Percentiles rank a stretch among this genome's conserved stretches.
These are phyloP conservation scores for Debaryomyces robertsiae DNA, from an alignment of 1,139 yeast genomes.

Conservation along the genomic window DNA sequence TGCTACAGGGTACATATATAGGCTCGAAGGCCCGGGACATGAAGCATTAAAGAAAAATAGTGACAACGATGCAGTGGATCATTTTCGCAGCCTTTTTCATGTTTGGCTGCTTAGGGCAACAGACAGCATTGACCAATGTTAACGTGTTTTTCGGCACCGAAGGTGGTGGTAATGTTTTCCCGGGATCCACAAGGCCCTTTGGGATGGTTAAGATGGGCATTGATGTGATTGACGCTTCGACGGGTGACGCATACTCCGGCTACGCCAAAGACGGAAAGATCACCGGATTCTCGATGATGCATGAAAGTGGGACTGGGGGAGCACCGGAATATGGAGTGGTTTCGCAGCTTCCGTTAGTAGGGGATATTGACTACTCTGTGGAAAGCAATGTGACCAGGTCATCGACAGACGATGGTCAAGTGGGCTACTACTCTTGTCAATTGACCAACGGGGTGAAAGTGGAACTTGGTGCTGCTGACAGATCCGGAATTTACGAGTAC, in stretches of 20 bases:
- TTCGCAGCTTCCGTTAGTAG: slow-evolving; percentile 30
- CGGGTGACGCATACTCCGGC: slow-evolving; percentile 36
- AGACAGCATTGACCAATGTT: slow-evolving; percentile 13
- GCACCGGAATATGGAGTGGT: slow-evolving; percentile 39
- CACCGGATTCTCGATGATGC: slow-evolving; percentile 41
- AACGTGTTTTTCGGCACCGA: slow-evolving; percentile 42
- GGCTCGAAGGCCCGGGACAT: neutral
- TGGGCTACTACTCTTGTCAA: slow-evolving; percentile 30
- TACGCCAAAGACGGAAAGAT: slow-evolving; percentile 34
- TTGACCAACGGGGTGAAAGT: slow-evolving; percentile 24
- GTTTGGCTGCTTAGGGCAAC: neutral
- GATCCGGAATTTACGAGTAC: slow-evolving; percentile 30
- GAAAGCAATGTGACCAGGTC: slow-evolving; percentile 19
- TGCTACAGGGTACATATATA: neutral
- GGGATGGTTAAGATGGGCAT: slow-evolving; percentile 44
- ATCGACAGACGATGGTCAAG: slow-evolving; percentile 22
- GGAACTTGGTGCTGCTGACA: slow-evolving; percentile 30
- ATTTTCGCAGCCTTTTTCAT: slow-evolving; percentile 8
- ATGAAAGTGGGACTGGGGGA: slow-evolving; percentile 45
- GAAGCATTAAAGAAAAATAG: neutral
- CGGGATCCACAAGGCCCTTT: slow-evolving; percentile 41
- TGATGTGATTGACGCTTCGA: slow-evolving; percentile 26
- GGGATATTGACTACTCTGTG: slow-evolving; percentile 19
- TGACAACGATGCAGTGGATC: slow-evolving; percentile 3
- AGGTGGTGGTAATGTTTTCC: slow-evolving; percentile 39